These are phyloP conservation scores for Colletotrichum lentis DNA, from an alignment of 2,329 filamentous ascomycete species.

Conservation along the genomic window DNA sequence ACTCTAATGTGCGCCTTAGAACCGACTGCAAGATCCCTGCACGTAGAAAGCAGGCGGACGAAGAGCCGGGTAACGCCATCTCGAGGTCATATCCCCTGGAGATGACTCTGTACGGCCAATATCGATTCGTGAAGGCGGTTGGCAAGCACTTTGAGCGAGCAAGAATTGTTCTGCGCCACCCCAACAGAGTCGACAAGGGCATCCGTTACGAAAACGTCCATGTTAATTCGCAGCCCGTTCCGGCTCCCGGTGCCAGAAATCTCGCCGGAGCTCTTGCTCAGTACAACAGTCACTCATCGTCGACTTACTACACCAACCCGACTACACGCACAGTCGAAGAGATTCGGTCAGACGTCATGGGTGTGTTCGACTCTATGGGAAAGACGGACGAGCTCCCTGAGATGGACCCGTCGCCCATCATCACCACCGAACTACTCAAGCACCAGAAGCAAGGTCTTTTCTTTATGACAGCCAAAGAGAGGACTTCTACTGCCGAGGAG, in stretches of 20 bases:
- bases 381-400: slow-evolving; percentile 78
- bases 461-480: slow-evolving; percentile 85
- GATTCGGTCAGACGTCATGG: slow-evolving; percentile 82
- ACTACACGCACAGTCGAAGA: slow-evolving; percentile 78
- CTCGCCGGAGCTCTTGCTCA: slow-evolving; percentile 32
- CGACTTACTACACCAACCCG: slow-evolving; percentile 41
- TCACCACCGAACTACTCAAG: slow-evolving; percentile 75
- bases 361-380: slow-evolving; percentile 85
- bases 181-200: slow-evolving; percentile 65
- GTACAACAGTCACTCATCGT: slow-evolving; percentile 31
- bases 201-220: slow-evolving; percentile 83
- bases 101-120: slow-evolving; percentile 81
- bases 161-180: slow-evolving; percentile 68
- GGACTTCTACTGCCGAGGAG: slow-evolving; percentile 62
- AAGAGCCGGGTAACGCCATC: slow-evolving; percentile 68
- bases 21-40: slow-evolving; percentile 75
- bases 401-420: slow-evolving; percentile 68
- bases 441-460: slow-evolving; percentile 92
- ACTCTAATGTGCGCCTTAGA: slow-evolving; percentile 71
- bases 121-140: slow-evolving; percentile 69
- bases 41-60: slow-evolving; percentile 68
- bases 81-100: slow-evolving; percentile 71
- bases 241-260: slow-evolving; percentile 46
- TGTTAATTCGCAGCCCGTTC: slow-evolving; percentile 54
- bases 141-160: slow-evolving; percentile 73